Evolutionary conservation across 2,329 filamentous ascomycete genomes (phyloP), one percentile per base, ranked within the genome.

Genomic region (Scedosporium dehoogii): DNA sequence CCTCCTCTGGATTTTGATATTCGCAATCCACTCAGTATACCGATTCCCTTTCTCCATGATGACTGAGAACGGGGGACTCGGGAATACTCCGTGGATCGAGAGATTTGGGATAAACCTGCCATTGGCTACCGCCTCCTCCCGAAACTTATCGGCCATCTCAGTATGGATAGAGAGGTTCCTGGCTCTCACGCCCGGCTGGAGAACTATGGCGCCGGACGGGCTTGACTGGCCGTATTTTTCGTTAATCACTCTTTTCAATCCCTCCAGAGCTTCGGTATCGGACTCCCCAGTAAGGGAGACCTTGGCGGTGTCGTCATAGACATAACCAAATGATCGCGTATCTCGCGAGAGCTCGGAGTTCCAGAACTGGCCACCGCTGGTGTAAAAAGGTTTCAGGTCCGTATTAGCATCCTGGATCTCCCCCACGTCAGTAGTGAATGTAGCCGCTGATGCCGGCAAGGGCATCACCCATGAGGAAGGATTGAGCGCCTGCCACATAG

Each of bases 401-500:
- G 85, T 86, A 62, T 77, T 75, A 0, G 78, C 74, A 64, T 84
- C 79, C 67, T 85, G 79, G 0, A 82, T 72, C 1, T 81, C 76
- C 1, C 85, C 85, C 9, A 76, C 73, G 1, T 78, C 69, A 6
- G 80, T 83, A 0, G 84, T 87, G 68, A 84, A 92, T 1, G 86
- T 89, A 12, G 79, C 79, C 44, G 79, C 80, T n/a, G 73, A 75
- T 60, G 79, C 82, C 6, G 75, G 67, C 64, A 83, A 80, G 0
- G 86, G 81, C 23, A 79, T 74, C 4, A 91, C 81, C 75, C 86
- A 93, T 29, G 82, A 82, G 21, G 84, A 76, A 0, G 88, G 88
- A 66, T 94, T 82, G 14, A 94, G 73, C 1, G 81, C 78, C 74
- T 94, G 89, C 89, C 89, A 94, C 64, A 96, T 81, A 38, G 89